Evolutionary conservation across 2,329 filamentous ascomycete genomes (phyloP).

Genomic region (Zymoseptoria ardabiliae): DNA sequence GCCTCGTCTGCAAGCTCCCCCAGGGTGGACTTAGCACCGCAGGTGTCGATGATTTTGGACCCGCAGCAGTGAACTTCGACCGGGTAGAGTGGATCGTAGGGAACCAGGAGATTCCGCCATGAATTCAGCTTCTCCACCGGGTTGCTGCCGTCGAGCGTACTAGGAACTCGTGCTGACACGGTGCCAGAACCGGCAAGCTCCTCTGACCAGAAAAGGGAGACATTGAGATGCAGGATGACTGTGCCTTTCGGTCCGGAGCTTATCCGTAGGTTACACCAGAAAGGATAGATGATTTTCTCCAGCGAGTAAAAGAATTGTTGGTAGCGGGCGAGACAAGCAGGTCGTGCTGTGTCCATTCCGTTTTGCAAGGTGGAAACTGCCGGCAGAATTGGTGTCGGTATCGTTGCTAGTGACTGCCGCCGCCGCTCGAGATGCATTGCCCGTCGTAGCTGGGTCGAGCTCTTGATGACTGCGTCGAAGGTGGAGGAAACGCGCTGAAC

Average conservation of each 20-base stretch:
- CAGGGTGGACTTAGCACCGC: constrained; percentile 9
- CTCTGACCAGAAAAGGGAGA: constrained; percentile 17
- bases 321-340: constrained; percentile 12
- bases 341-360: constrained; percentile 2
- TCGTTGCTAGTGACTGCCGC: background rate
- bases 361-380: background rate
- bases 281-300: constrained; percentile 14
- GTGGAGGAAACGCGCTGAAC: constrained; percentile 15
- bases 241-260: constrained; percentile 9
- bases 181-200: constrained; percentile 9
- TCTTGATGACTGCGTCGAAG: constrained; percentile 11
- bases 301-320: constrained; percentile 16
- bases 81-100: constrained; percentile 12
- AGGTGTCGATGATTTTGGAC: constrained; percentile 13
- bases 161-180: constrained; percentile 8
- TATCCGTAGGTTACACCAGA: constrained; percentile 17
- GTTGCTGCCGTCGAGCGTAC: constrained; percentile 9
- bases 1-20: constrained; percentile 19
- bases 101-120: constrained; percentile 16
- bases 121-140: constrained; percentile 12
- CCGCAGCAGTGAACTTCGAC: constrained; percentile 19
- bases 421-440: constrained; percentile 13
- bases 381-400: background rate
- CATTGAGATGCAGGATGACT: constrained; percentile 12
- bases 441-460: constrained; percentile 13